phyloP scores from a whole-genome alignment of 2,329 filamentous ascomycete species.

The Nigrograna mackinnonii region DNA sequence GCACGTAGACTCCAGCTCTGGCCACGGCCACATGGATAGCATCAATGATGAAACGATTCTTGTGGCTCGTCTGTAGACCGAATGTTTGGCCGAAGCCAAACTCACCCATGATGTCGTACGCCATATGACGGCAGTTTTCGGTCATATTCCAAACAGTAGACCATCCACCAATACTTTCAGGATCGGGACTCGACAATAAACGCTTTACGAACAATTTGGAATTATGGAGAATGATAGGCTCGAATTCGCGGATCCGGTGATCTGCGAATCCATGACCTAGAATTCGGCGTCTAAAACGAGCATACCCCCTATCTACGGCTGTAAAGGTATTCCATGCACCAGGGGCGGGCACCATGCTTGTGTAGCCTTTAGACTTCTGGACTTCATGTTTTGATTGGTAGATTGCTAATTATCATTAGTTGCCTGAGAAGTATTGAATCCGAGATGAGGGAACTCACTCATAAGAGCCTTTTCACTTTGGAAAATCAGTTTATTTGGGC shows the following conservation, averaged over 20 bases:
- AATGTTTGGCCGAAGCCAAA: constrained; percentile 38
- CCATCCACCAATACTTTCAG: neutral
- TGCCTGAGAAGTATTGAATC: too few species aligned
- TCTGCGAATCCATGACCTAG: constrained; percentile 44
- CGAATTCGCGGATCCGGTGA: constrained; percentile 40
- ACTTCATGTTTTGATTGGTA: too few species aligned
- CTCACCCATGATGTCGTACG: constrained; percentile 48
- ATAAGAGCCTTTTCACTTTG: too few species aligned
- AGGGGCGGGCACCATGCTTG: constrained; percentile 5
- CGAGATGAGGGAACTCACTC: too few species aligned
- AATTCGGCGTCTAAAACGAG: constrained; percentile 43
- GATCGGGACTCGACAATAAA: neutral
- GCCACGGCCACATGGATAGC: constrained; percentile 27
- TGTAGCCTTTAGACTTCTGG: constrained; percentile 9
- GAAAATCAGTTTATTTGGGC: too few species aligned
- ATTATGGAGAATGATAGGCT: constrained; percentile 22
- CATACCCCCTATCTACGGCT: constrained; percentile 38
- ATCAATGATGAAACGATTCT: constrained; percentile 25
- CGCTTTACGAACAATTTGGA: constrained; percentile 4
- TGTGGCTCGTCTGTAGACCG: constrained; percentile 25
- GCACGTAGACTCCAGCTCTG: constrained; percentile 13
- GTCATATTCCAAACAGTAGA: too few species aligned
- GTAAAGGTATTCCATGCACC: constrained; percentile 14
- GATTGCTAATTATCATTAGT: too few species aligned
- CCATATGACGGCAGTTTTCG: constrained; percentile 8